Conservation (phyloP, 2,329 filamentous ascomycete species). For the Penicillium paneum region DNA sequence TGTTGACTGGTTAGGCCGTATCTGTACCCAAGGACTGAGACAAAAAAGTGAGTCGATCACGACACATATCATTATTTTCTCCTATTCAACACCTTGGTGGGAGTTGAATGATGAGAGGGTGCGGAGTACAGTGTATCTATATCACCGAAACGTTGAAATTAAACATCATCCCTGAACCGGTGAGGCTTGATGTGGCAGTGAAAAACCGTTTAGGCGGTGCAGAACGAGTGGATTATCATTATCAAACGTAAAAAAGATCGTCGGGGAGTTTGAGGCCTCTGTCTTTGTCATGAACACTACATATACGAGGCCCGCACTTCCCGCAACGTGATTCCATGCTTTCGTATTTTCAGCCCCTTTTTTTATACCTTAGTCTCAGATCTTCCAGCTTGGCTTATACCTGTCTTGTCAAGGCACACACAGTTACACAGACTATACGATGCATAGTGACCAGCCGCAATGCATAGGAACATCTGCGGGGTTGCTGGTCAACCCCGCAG, state of each 20-base stretch:
- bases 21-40: constrained; percentile 13
- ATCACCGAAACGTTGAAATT: neutral
- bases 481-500: constrained; percentile 15
- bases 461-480: constrained; percentile 16
- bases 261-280: constrained; percentile 21
- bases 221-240: constrained; percentile 20
- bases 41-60: constrained; percentile 19
- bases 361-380: neutral
- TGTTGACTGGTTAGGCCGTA: constrained; percentile 15
- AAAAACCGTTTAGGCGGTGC: constrained; percentile 30
- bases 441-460: constrained; percentile 4
- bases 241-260: constrained; percentile 17
- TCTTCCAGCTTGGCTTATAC: neutral
- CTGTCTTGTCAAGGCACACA: neutral
- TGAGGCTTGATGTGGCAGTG: constrained; percentile 36
- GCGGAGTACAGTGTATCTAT: constrained; percentile 11
- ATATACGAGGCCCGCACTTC: constrained; percentile 1
- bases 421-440: neutral
- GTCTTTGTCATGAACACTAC: constrained; percentile 17
- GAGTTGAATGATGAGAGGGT: neutral
- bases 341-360: neutral
- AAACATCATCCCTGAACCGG: constrained; percentile 7
- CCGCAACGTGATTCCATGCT: neutral
- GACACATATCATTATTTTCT: constrained; percentile 21
- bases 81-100: constrained; percentile 12